Evolutionary conservation across 176 grass and related monocot genomes (phyloP), one percentile per base, ranked within the genome.

Genomic region (Juncus inflexus): DNA sequence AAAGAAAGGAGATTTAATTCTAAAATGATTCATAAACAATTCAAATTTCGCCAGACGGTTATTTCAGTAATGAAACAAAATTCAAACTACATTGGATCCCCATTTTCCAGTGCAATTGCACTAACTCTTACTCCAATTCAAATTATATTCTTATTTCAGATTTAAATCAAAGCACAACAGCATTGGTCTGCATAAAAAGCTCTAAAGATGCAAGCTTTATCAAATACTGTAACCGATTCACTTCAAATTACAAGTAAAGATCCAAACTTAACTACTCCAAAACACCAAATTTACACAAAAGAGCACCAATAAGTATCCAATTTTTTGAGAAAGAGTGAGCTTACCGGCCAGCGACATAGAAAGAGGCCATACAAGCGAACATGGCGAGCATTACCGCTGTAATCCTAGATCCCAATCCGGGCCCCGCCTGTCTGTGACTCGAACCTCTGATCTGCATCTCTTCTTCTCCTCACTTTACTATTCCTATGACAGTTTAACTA

Each of bases 311-410:
- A 58, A 14, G 42, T 19, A 7, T 10, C 51, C 13, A 37, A 40
- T 38, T 19, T 19, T 14, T 6, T 4, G 49, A 35, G 49, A 55
- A 62, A 39, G 2, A 12, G 60, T 9, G 12, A 7, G 56, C 80
- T 78, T 71, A 92, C 94, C 85, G 88, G 78, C 78, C 94, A 68
- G 88, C 94, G 39, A 99, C 75, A 66, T 99, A 99, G 83, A 99
- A 84, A 58, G 94, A 89, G 52, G 94, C 83, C 88, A 92, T 90
- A 75, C 80, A 84, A 70, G 94, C 88, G 72, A 99, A 90, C 88
- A 99, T 99, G 64, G 88, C 75, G 65, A 99, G 78, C 78, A 99
- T 91, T 74, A 99, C 73, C 3, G 76, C 78, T 12, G 88, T 81
- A 80, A 90, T 78, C 51, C 79, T 87, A 66, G 88, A 90, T 67